Evolutionary conservation across 129 eudicot species (phyloP).

Genomic region (Flaveria sonorensis): DNA sequence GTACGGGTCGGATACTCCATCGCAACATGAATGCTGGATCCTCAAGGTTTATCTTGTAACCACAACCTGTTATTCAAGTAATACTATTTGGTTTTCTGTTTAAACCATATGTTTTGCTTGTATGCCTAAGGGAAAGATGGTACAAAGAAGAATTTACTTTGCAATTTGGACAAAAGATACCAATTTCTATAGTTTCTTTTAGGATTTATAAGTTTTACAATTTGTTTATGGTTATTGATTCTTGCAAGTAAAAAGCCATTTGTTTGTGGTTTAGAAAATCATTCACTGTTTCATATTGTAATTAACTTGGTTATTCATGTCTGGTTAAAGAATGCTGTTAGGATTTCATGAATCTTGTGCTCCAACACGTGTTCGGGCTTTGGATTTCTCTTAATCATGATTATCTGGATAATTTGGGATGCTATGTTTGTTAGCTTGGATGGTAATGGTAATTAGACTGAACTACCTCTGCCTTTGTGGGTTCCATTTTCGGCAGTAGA

Average conservation of each 20-base stretch:
- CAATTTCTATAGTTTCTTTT: neutral
- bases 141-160: neutral
- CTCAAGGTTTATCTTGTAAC: conserved; percentile 42
- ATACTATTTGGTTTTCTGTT: neutral
- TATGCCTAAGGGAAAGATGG: neutral
- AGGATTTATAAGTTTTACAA: neutral
- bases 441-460: neutral
- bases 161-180: neutral
- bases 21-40: conserved; percentile 67
- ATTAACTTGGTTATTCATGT: neutral
- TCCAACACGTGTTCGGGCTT: neutral
- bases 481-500: neutral
- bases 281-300: neutral
- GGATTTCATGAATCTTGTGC: neutral
- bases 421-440: neutral
- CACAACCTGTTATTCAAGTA: neutral
- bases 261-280: no score
- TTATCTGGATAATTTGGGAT: neutral
- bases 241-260: neutral
- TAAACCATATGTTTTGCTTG: neutral
- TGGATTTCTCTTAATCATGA: neutral
- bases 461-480: no score
- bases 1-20: conserved; percentile 58
- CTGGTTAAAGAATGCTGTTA: neutral
- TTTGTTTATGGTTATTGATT: neutral